Percentiles rank a stretch among this genome's conserved stretches.
Evolutionary conservation across 2,329 filamentous ascomycete species (phyloP).

Genomic region (Fusarium haematococcum): DNA sequence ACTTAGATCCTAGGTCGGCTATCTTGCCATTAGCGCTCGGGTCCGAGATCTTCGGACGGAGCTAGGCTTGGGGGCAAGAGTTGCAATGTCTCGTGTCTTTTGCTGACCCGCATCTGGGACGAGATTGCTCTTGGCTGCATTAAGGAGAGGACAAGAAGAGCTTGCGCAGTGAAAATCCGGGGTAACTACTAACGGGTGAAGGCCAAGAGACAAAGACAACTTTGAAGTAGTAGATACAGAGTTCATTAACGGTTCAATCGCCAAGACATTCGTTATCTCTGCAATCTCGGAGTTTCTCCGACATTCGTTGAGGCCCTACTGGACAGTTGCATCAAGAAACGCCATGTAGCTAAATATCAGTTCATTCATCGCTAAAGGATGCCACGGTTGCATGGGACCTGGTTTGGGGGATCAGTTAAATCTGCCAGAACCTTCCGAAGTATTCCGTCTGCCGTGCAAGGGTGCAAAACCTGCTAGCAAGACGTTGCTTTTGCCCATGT

Average conservation of each 20-base stretch:
- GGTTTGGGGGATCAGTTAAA: neutral
- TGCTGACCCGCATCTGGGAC: neutral
- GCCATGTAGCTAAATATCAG: neutral
- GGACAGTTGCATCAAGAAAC: neutral
- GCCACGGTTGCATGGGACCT: neutral
- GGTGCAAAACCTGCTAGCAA: neutral
- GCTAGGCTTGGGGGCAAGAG: neutral
- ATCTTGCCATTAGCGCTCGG: neutral
- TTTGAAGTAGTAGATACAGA: neutral
- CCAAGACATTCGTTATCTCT: neutral
- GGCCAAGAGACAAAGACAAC: neutral
- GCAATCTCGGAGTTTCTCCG: neutral
- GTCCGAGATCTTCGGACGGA: neutral
- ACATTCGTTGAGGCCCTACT: neutral
- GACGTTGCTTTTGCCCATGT: neutral
- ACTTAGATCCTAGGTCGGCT: neutral
- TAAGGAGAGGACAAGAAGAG: neutral
- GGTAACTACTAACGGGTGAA: conserved; percentile 3
- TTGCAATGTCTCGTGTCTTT: neutral
- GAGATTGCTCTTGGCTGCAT: neutral
- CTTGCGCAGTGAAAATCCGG: conserved; percentile 27
- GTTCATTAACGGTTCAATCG: neutral
- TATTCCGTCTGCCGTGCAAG: neutral
- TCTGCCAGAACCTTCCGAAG: neutral
- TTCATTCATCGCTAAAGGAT: neutral